phyloP scores from a whole-genome alignment of 371 early-diverging fungal genomes.

The Apophysomyces ossiformis region DNA sequence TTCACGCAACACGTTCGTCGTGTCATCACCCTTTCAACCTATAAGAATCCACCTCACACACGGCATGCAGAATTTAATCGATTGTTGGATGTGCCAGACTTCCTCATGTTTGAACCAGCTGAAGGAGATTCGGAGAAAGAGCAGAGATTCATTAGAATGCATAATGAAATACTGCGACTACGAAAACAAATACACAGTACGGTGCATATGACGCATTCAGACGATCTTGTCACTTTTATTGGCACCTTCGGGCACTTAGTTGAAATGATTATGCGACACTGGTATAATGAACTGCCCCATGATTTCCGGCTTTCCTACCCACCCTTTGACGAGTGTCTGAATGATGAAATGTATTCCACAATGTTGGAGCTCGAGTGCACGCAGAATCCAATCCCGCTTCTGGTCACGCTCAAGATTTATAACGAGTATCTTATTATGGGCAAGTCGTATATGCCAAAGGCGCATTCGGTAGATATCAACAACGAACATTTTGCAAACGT shows the following conservation, averaged over 20 bases:
- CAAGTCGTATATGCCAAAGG: conserved; percentile 73
- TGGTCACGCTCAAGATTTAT: conserved; percentile 30
- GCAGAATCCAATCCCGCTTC: conserved; percentile 19
- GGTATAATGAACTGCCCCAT: conserved; percentile 35
- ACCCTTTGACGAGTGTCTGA: conserved; percentile 34
- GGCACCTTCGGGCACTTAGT: conserved; percentile 37
- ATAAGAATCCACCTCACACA: neutral
- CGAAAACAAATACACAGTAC: conserved; percentile 20
- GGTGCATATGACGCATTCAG: conserved; percentile 14
- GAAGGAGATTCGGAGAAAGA: conserved; percentile 27
- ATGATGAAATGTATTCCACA: conserved; percentile 22
- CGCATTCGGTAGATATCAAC: neutral
- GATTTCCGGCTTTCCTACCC: conserved; percentile 32
- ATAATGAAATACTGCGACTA: conserved; percentile 8
- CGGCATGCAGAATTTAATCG: neutral
- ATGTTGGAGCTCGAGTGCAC: conserved; percentile 25
- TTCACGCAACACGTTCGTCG: neutral
- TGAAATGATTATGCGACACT: conserved; percentile 42
- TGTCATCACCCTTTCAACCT: neutral
- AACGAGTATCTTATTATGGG: conserved; percentile 68
- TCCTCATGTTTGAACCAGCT: neutral
- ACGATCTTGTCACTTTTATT: conserved; percentile 24
- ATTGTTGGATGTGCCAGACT: conserved; percentile 5
- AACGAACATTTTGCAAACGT: neutral
- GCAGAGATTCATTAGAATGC: conserved; percentile 21